Percentiles rank a stretch among this genome's conserved stretches.
phyloP scores from a whole-genome alignment of 2,329 filamentous ascomycete genomes.

The Scedosporium boydii region DNA sequence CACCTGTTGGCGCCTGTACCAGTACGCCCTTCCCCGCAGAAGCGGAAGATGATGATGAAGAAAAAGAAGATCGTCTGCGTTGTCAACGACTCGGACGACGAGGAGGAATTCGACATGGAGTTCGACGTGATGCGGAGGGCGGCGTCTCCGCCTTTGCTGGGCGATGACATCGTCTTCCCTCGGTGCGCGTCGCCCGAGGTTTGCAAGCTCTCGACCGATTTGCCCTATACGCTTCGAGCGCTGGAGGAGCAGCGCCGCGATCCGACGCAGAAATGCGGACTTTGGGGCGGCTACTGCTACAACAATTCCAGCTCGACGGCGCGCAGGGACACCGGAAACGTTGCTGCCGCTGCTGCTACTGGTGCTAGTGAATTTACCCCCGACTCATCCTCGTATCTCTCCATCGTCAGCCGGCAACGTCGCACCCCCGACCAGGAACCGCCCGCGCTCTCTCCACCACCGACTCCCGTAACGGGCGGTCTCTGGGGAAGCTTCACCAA shows the following conservation, averaged over 20 bases:
- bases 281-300: slow-evolving; percentile 68
- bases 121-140: slow-evolving; percentile 32
- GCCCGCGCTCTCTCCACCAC: background rate
- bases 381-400: background rate
- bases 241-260: slow-evolving; percentile 42
- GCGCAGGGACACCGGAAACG: background rate
- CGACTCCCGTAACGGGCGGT: background rate
- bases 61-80: background rate
- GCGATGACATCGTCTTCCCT: slow-evolving; percentile 69
- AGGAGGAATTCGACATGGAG: slow-evolving; percentile 9
- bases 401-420: background rate
- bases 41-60: background rate
- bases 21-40: background rate
- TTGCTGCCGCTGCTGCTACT: background rate
- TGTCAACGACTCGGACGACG: slow-evolving; percentile 3
- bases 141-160: slow-evolving; percentile 78
- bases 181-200: slow-evolving; percentile 74
- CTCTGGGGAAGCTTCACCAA: background rate
- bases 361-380: background rate
- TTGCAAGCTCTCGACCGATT: slow-evolving; percentile 74
- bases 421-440: background rate
- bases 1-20: background rate
- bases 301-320: background rate
- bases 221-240: slow-evolving; percentile 43
- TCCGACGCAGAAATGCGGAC: slow-evolving; percentile 48